Evolutionary conservation across 1,139 yeast genomes (phyloP).

Genomic region (Geotrichum candidum): DNA sequence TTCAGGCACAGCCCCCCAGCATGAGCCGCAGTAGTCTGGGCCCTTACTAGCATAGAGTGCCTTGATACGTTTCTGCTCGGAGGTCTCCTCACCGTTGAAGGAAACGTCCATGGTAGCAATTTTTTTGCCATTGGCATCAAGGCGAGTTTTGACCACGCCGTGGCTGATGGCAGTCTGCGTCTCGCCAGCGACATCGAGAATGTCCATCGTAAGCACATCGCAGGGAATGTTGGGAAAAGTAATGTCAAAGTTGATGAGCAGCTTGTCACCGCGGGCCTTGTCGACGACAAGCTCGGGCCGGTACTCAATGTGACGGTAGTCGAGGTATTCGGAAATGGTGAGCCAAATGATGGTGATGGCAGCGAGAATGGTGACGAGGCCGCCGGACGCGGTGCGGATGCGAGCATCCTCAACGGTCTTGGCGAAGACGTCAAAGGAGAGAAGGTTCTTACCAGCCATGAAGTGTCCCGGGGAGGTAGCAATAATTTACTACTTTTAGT

Average conservation of each 20-base stretch:
- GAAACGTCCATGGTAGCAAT: slow-evolving; percentile 32
- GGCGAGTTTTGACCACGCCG: slow-evolving; percentile 66
- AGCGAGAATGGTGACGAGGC: slow-evolving; percentile 74
- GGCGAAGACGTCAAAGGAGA: slow-evolving; percentile 82
- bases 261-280: slow-evolving; percentile 66
- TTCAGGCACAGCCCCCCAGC: slow-evolving; percentile 78
- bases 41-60: slow-evolving; percentile 29
- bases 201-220: slow-evolving; percentile 53
- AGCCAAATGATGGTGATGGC: slow-evolving; percentile 55
- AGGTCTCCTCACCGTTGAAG: slow-evolving; percentile 24
- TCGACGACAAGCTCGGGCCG: slow-evolving; percentile 87
- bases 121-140: slow-evolving; percentile 45
- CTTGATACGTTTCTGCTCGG: slow-evolving; percentile 27
- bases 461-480: not conserved
- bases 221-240: slow-evolving; percentile 84
- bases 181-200: slow-evolving; percentile 84
- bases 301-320: slow-evolving; percentile 59
- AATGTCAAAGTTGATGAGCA: slow-evolving; percentile 75
- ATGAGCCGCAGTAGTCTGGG: slow-evolving; percentile 71
- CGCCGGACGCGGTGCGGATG: slow-evolving; percentile 84
- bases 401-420: slow-evolving; percentile 93
- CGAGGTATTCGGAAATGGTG: slow-evolving; percentile 66
- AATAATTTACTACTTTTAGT: not conserved
- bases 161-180: slow-evolving; percentile 64
- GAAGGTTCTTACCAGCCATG: slow-evolving; percentile 32